Base-by-base conservation (phyloP, 148 eudicot genomes). In the Camellia sinensis region DNA sequence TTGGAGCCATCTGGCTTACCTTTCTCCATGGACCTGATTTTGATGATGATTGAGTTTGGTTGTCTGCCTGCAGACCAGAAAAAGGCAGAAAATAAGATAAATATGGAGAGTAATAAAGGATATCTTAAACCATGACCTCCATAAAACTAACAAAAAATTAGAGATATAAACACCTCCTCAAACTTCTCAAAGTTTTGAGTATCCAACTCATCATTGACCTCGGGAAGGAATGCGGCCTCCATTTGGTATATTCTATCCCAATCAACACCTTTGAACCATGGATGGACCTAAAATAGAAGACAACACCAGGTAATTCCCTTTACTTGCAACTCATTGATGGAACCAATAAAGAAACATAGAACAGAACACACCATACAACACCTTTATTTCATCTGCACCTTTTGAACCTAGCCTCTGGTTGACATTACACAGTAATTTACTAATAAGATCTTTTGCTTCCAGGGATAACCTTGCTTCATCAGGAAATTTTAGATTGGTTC, bases 121-220 rank as follows among this genome's bases (percentile, higher is more conserved):
- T 56, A 44, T 40, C 76, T 18, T 18, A 65, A 66, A 54, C 37
- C 67, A 78, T 10, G 17, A 59, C 75, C 46, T 67, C 80, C 56
- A 79, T 0, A 44, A 44, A 54, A 69, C n/a, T 22, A 73, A 68
- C 9, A 71, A 77, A 41, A 29, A 65, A 65, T 53, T 9, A 60
- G 10, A 41, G 56, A 41, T 44, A 73, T 15, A 29, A 69, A 52
- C 85, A 92, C 98, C 93, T 93, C 97, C 60, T 95, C 98, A 87
- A 95, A 95, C 89, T 95, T 95, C 85, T 95, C 98, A 79, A 95
- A 95, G 73, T 95, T 95, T 84, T 95, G 98, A 67, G 98, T 95
- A 82, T 95, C 98, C 83, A 95, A 81, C 83, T 95, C 98, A 86
- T 95, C 97, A 59, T 89, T 95, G 73, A 95, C 98, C 86, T 95